phyloP scores from a whole-genome alignment of 352 stramenopile species.

The Globisporangium cylindrosporum region DNA sequence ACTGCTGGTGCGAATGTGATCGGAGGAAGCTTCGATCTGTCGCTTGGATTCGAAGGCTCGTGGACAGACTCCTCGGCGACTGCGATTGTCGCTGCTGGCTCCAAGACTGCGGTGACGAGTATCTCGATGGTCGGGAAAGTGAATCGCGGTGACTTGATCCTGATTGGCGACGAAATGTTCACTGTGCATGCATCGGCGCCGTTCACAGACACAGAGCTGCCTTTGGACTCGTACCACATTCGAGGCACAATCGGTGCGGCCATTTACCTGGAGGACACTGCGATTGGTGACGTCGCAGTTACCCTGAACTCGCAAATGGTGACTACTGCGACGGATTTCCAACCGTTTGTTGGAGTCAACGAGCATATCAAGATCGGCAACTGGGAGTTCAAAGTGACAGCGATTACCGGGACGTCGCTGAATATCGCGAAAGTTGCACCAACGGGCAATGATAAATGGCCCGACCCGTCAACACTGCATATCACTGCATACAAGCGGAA shows the following conservation, averaged over 20 bases:
- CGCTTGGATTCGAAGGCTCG: constrained; percentile 62
- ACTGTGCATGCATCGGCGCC: constrained; percentile 56
- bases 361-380: constrained; percentile 63
- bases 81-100: constrained; percentile 45
- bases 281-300: constrained; percentile 60
- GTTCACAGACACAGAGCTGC: constrained; percentile 67
- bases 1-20: constrained; percentile 29
- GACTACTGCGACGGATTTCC: constrained; percentile 46
- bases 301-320: constrained; percentile 29
- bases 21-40: constrained; percentile 67
- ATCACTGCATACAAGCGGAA: constrained; percentile 68
- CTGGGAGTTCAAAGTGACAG: constrained; percentile 42
- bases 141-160: constrained; percentile 61
- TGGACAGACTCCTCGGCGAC: constrained; percentile 39
- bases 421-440: constrained; percentile 33
- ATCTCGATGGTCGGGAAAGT: constrained; percentile 58
- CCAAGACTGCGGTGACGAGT: constrained; percentile 39
- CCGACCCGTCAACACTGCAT: constrained; percentile 30
- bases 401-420: constrained; percentile 26
- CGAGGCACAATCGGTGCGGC: constrained; percentile 26
- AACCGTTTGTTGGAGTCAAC: constrained; percentile 22
- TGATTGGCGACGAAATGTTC: constrained; percentile 59
- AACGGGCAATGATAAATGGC: constrained; percentile 32
- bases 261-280: constrained; percentile 59
- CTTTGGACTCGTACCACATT: constrained; percentile 69